Percentiles rank a stretch among this genome's conserved stretches.
Evolutionary conservation across 1,284 basidiomycete genomes (phyloP).

Genomic region (Moesziomyces globuligerus): DNA sequence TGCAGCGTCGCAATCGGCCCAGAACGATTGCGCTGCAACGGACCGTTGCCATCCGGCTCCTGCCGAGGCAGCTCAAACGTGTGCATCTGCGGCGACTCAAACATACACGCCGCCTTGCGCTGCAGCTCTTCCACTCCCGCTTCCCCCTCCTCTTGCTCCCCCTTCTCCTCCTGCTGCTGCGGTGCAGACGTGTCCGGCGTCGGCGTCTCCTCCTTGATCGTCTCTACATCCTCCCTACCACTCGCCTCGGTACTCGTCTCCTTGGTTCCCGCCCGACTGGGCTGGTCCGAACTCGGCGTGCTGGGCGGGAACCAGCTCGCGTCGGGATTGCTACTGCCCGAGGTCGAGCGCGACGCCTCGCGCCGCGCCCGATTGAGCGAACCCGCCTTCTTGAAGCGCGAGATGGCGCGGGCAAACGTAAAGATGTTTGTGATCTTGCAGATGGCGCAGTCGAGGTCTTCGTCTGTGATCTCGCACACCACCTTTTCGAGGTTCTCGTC

Average conservation of each 20-base stretch:
- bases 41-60: slow-evolving; percentile 31
- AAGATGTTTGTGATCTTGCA: slow-evolving; percentile 64
- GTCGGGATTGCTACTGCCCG: slow-evolving; percentile 21
- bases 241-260: background rate
- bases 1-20: slow-evolving; percentile 31
- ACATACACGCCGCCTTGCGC: slow-evolving; percentile 22
- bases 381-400: slow-evolving; percentile 60
- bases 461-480: slow-evolving; percentile 62
- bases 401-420: slow-evolving; percentile 63
- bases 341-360: slow-evolving; percentile 23
- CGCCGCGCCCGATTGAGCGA: slow-evolving; percentile 24
- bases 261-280: slow-evolving; percentile 5
- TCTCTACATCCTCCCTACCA: slow-evolving; percentile 5
- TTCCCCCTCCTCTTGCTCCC: background rate
- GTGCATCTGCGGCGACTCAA: slow-evolving; percentile 37
- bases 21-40: slow-evolving; percentile 27
- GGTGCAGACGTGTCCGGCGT: background rate
- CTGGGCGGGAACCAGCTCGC: slow-evolving; percentile 34
- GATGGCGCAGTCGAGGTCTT: slow-evolving; percentile 64
- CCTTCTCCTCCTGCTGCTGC: background rate
- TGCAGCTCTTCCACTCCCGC: slow-evolving; percentile 10
- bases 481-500: slow-evolving; percentile 54
- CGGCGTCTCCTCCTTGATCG: slow-evolving; percentile 29
- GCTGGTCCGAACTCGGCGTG: slow-evolving; percentile 7
- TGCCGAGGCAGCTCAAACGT: slow-evolving; percentile 29